Base-by-base conservation (phyloP, 495 filamentous ascomycete species). In the Pyronema domesticum region DNA sequence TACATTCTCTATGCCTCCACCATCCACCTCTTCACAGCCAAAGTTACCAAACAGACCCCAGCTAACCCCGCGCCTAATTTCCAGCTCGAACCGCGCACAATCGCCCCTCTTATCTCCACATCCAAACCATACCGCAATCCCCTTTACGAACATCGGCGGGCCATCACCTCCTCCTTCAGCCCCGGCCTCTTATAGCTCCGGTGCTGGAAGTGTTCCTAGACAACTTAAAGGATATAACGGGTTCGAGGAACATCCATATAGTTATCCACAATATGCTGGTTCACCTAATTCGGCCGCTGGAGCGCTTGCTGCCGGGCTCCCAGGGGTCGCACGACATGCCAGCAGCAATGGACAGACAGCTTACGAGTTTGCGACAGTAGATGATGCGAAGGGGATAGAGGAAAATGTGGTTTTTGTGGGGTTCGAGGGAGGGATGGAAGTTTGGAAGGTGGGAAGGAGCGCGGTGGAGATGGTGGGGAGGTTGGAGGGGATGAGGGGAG, bases 321-420 rank as follows among this genome's bases (percentile, higher is more conserved):
- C n/a, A n/a, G n/a, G n/a, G n/a, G n/a, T 17, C 5, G 23, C 23
- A 30, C 23, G 23, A 30, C 23, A 30, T 30, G 23, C 23, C 5
- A 30, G 23, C 5, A 30, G 23, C 5, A 30, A 30, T 30, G 23
- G 23, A 30, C 23, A 30, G 1, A 30, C 23, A 49, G 23, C 57
- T 42, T 66, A 63, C 54, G 63, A 58, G 11, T 60, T 66, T 18
- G 59, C 66, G 15, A 66, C 63, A 18, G 15, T 66, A 35, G 63
- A 66, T 54, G 62, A 64, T 15, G 48, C 39, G 13, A 47, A 47
- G 7, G 61, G 61, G 61, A 30, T 30, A 30, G 23, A 30, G 7
- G 63, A 66, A 42, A 66, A 66, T 58, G 63, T 66, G 13, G 45
- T 66, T 9, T 62, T 54, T 57, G 57, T 66, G 9, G 63, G 63